Conservation (phyloP, 345 rosid species). For the Lepidium africanum region DNA sequence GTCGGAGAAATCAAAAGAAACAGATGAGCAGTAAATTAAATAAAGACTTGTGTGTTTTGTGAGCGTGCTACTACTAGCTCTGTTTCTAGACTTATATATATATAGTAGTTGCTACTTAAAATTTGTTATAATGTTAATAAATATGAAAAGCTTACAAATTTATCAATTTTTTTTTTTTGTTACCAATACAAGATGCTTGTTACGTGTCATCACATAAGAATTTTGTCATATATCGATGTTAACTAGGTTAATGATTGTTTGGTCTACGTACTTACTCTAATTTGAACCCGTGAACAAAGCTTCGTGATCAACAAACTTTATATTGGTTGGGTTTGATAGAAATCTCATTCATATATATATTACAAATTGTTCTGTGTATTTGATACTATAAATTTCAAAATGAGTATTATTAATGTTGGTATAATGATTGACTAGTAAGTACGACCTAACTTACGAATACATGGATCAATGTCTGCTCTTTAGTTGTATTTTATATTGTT, state of each 20-base stretch:
- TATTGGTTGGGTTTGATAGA: neutral
- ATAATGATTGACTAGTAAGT: neutral
- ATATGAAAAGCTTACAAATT: neutral
- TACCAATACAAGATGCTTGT: neutral
- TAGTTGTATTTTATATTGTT: neutral
- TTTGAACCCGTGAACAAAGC: conserved; percentile 25
- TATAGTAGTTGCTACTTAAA: conserved; percentile 8
- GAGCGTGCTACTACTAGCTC: conserved; percentile 2
- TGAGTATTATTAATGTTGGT: neutral
- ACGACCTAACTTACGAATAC: conserved; percentile 1
- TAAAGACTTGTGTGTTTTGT: neutral
- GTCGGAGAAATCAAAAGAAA: neutral
- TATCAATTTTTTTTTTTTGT: neutral
- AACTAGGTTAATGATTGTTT: neutral
- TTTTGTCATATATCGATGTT: neutral
- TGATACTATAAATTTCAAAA: neutral
- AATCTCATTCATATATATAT: neutral
- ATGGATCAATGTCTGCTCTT: conserved; percentile 4
- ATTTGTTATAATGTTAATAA: neutral
- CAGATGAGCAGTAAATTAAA: neutral
- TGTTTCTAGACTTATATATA: conserved; percentile 13
- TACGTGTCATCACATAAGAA: conserved; percentile 12
- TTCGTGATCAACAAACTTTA: conserved; percentile 12
- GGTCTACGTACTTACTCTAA: neutral
- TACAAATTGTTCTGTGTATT: neutral